phyloP scores from a whole-genome alignment of 1,284 basidiomycete genomes.

The Blastosporella zonata region DNA sequence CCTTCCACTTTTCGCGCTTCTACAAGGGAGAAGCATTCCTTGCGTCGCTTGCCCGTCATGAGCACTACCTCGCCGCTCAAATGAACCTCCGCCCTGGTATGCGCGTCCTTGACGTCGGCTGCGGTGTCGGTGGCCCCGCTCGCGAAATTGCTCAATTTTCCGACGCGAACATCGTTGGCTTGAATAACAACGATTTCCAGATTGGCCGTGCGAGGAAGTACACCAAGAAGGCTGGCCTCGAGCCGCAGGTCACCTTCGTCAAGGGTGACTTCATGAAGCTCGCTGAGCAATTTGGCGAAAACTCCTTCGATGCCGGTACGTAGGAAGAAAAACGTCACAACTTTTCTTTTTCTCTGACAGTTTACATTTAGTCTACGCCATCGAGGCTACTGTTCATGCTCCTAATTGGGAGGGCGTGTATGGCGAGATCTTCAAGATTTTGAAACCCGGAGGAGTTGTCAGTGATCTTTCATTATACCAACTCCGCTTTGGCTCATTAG shows the following conservation, averaged over 20 bases:
- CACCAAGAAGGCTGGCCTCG: constrained; percentile 77
- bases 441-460: constrained; percentile 96
- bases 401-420: constrained; percentile 97
- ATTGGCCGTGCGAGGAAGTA: constrained; percentile 83
- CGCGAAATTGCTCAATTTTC: constrained; percentile 93
- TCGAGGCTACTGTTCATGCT: constrained; percentile 97
- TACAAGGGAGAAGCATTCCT: constrained; percentile 92
- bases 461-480: constrained; percentile 32
- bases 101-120: constrained; percentile 97
- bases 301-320: constrained; percentile 93
- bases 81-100: constrained; percentile 85
- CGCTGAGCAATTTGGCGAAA: constrained; percentile 88
- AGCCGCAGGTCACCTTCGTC: constrained; percentile 77
- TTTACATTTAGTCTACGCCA: constrained; percentile 75
- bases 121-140: constrained; percentile 96
- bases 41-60: constrained; percentile 88
- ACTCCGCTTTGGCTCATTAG: constrained; percentile 2
- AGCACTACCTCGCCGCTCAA: constrained; percentile 93
- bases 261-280: constrained; percentile 98
- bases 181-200: constrained; percentile 99
- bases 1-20: constrained; percentile 99
- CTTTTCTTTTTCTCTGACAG: constrained; percentile 8
- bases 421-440: constrained; percentile 88
- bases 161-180: constrained; percentile 82
- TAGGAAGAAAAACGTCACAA: constrained; percentile 23